These are phyloP conservation scores for Hydnomerulius pinastri DNA, from an alignment of 768 basidiomycete genomes.

Conservation along the genomic window DNA sequence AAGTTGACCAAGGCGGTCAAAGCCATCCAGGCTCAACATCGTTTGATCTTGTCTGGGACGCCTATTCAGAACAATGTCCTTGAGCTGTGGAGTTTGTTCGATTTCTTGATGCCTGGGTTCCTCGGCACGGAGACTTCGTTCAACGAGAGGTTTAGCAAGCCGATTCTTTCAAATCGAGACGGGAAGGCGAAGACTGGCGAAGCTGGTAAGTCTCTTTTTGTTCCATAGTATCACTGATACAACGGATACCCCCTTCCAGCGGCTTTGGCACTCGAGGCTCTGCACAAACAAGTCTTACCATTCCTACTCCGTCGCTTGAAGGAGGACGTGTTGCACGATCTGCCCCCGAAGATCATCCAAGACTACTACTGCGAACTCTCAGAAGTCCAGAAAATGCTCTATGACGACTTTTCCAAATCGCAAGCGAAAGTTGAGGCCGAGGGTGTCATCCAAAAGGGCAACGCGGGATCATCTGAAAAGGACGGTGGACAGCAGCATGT, in stretches of 20 bases:
- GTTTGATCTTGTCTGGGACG: conserved; percentile 93
- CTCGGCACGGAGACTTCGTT: conserved; percentile 94
- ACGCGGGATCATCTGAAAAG: conserved; percentile 33
- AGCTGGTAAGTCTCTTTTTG: conserved; percentile 65
- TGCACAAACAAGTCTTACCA: conserved; percentile 99
- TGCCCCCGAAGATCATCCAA: conserved; percentile 99
- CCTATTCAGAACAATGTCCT: conserved; percentile 99
- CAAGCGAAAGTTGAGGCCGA: conserved; percentile 66
- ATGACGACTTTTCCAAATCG: conserved; percentile 90
- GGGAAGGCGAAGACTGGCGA: conserved; percentile 94
- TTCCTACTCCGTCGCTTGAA: conserved; percentile 95
- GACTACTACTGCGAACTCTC: conserved; percentile 99
- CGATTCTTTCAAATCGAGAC: conserved; percentile 92
- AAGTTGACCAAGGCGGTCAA: conserved; percentile 98
- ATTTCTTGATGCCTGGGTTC: conserved; percentile 99
- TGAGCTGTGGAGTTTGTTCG: conserved; percentile 97
- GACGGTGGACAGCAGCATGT: conserved; percentile 76
- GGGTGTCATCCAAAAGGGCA: conserved; percentile 56
- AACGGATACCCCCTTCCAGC: conserved; percentile 49
- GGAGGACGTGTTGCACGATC: conserved; percentile 93
- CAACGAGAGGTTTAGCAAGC: conserved; percentile 94
- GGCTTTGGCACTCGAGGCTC: conserved; percentile 88
- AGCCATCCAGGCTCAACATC: conserved; percentile 84
- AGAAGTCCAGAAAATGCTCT: conserved; percentile 88
- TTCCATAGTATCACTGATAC: conserved; percentile 1